Evolutionary conservation across 257 asterid genomes (phyloP), one percentile per base, ranked within the genome.

Genomic region (Solanum medicagineum): DNA sequence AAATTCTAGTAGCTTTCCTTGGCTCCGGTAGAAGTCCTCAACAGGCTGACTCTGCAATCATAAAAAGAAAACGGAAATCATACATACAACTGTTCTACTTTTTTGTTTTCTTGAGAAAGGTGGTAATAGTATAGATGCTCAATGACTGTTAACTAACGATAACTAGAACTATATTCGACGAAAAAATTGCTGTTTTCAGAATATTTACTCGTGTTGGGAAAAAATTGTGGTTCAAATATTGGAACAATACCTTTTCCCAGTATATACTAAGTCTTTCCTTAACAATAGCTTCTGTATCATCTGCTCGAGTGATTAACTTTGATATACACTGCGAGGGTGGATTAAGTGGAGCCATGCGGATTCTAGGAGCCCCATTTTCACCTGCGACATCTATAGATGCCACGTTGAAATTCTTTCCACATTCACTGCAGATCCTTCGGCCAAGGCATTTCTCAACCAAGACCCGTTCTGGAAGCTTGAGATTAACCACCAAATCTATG

Each of bases 401-500:
- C 87, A 97, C 93, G 66, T 97, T 97, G 85, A 95, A 97, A 89
- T 94, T 95, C 93, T 97, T 95, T 83, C 98, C 98, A 75, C 99
- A 97, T 90, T 92, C 90, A 83, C 92, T 86, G 90, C 98, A 97
- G 85, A 95, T 89, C 91, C 99, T 95, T 85, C 99, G 85, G 80
- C 98, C 99, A 32, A 97, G 93, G 91, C 99, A 97, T 91, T 97
- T 97, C 90, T 97, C 98, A 55, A 97, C 20, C 79, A 97, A 89
- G 26, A 95, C 98, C 80, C 82, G 88, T 82, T 97, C 99, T 74
- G 99, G 98, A 73, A 97, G 99, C 94, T 91, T 97, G 83, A 97
- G 97, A 86, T 97, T 95, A 85, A 97, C 98, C 86, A 95, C 99
- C 89, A 97, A 91, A 84, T 97, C 99, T 51, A 97, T 94, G 88